Evolutionary conservation across 148 eudicot species (phyloP), one percentile per base, ranked within the genome.

Genomic region (Chenopodium quinoa): DNA sequence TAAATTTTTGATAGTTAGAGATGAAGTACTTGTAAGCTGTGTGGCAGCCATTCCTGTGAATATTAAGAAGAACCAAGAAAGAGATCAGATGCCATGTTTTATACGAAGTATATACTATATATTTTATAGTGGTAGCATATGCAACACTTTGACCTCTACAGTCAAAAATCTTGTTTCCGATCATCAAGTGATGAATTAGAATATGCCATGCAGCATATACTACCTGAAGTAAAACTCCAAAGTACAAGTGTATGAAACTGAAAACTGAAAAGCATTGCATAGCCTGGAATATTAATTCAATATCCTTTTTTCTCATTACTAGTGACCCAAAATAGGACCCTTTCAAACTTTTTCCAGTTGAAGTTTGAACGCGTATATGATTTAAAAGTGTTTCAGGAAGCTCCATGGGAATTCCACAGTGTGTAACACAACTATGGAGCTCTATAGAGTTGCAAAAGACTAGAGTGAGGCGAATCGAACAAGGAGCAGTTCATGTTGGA

Each of bases 1-100:
- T 72, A 88, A 80, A 58, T 80, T 81, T 79, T 84, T 88, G 1
- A 69, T 66, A 0, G 88, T 81, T 66, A 88, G 71, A 77, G 93
- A 83, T 17, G 91, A 81, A 52, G 89, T 34, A 52, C 77, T 86
- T 19, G 90, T 86, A 75, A 93, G 70, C 82, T 93, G 94, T 76
- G 87, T 72, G 46, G 91, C 79, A 64, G 97, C 92, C 97, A 92
- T 92, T 86, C 64, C 74, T 80, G 75, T 47, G 16, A 2, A 73
- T 48, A 47, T 46, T 37, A 37, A 37, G 11, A 73, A 9, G n/a
- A 73, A 73, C 8, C 32, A 71, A 71, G 25, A 71, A 17, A 71
- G 12, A 34, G 9, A 0, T 71, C 48, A 71, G 48, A 37, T 37
- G 47, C 48, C 73, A 71, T 17, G 20, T 37, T 71, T 16, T 1